Evolutionary conservation across 345 rosid species (phyloP).

Genomic region (Acer yangbiense): DNA sequence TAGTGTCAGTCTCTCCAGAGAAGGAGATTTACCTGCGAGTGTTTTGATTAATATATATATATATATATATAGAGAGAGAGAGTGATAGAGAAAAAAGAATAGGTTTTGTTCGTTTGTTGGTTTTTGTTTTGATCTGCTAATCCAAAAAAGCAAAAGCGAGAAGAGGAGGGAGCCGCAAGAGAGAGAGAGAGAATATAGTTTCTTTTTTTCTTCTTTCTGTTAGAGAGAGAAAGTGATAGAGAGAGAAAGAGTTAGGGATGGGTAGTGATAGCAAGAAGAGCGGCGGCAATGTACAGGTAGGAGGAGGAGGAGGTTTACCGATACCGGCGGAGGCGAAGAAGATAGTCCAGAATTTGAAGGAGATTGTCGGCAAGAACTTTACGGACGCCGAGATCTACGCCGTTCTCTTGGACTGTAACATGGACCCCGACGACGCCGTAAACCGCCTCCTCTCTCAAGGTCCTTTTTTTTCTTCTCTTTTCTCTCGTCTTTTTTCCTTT

Average conservation of each 20-base stretch:
- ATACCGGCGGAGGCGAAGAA: slow-evolving; percentile 34
- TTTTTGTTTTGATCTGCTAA: slow-evolving; percentile 11
- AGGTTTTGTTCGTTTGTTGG: slow-evolving; percentile 12
- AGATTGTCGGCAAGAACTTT: slow-evolving; percentile 32
- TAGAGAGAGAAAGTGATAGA: not conserved
- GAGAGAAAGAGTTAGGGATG: slow-evolving; percentile 13
- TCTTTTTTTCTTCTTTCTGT: not conserved
- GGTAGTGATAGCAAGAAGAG: slow-evolving; percentile 30
- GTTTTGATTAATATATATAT: not conserved
- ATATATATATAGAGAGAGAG: not conserved
- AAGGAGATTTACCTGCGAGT: slow-evolving; percentile 6
- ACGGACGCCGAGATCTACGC: slow-evolving; percentile 53
- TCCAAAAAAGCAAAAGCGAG: not conserved
- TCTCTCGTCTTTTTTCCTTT: not conserved
- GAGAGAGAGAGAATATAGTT: not conserved
- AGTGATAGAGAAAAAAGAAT: not conserved
- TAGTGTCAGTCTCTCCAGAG: not conserved
- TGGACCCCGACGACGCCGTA: slow-evolving; percentile 56
- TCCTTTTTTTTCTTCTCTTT: not conserved
- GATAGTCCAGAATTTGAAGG: slow-evolving; percentile 46
- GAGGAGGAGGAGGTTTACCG: slow-evolving; percentile 15
- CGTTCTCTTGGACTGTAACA: slow-evolving; percentile 46
- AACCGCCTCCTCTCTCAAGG: slow-evolving; percentile 61
- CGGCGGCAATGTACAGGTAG: slow-evolving; percentile 8
- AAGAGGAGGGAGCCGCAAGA: slow-evolving; percentile 6